phyloP scores from a whole-genome alignment of 306 rosid species.

The Acacia confusa region DNA sequence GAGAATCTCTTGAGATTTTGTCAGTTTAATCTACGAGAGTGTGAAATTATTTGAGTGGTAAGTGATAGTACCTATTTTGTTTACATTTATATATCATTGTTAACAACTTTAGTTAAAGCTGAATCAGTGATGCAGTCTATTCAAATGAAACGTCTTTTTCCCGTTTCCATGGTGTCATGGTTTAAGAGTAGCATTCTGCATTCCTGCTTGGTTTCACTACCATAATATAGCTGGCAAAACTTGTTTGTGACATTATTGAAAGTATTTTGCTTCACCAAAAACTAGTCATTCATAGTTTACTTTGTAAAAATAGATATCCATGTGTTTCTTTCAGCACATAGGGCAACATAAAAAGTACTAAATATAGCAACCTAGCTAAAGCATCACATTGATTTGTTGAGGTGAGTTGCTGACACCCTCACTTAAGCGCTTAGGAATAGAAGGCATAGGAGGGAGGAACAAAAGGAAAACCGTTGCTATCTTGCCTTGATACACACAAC shows the following conservation, averaged over 20 bases:
- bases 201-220: not conserved
- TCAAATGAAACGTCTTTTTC: not conserved
- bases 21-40: conserved; percentile 3
- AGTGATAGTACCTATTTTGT: not conserved
- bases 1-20: conserved; percentile 18
- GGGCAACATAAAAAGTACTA: not conserved
- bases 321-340: not conserved
- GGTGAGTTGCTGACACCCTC: not conserved
- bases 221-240: not conserved
- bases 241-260: conserved; percentile 14
- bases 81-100: not conserved
- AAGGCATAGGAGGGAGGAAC: not conserved
- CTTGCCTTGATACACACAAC: not conserved
- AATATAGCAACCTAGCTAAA: not conserved
- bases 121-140: not conserved
- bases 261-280: not conserved
- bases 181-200: not conserved
- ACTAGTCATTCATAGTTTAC: conserved; percentile 3
- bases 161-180: conserved; percentile 3
- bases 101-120: not conserved
- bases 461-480: not conserved
- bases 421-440: not conserved
- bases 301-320: not conserved
- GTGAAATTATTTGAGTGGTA: conserved; percentile 21
- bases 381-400: not conserved